A percentile compares a stretch with the other conserved stretches of the same genome.
These are phyloP conservation scores for Eucalyptus virginea DNA, from an alignment of 345 rosid genomes.

Conservation along the genomic window DNA sequence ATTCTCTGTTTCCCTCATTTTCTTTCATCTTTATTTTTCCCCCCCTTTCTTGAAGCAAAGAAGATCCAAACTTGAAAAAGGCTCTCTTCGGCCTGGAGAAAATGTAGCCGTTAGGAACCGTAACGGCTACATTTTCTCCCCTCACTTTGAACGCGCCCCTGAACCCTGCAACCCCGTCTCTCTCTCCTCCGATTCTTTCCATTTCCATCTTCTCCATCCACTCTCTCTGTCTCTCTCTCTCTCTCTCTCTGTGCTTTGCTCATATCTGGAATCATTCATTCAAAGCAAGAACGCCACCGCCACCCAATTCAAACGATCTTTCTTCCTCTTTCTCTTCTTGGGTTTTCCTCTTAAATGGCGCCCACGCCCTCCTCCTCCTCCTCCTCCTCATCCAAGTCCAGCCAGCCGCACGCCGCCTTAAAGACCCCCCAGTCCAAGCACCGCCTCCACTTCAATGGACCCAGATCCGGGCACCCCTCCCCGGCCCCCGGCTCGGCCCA, in stretches of 20 bases:
- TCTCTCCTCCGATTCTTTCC: background rate
- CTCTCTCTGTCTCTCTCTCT: background rate
- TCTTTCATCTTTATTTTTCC: background rate
- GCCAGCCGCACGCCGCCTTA: constrained; percentile 6
- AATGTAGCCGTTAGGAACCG: constrained; percentile 13
- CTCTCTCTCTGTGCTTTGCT: background rate
- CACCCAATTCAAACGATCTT: background rate
- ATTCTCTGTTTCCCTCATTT: background rate
- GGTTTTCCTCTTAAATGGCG: constrained; percentile 32
- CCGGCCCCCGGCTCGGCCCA: constrained; percentile 27
- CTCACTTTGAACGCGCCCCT: constrained; percentile 14
- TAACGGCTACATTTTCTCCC: constrained; percentile 31
- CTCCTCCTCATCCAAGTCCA: constrained; percentile 32
- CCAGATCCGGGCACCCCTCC: constrained; percentile 16
- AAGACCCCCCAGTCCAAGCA: constrained; percentile 77
- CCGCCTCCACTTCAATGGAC: constrained; percentile 44
- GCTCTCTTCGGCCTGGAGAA: background rate
- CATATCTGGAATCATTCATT: background rate
- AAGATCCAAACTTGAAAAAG: background rate
- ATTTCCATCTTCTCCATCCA: background rate
- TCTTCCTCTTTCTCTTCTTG: background rate
- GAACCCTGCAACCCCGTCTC: background rate
- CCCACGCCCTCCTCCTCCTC: constrained; percentile 48
- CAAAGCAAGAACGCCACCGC: background rate
- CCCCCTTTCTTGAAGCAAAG: background rate